A percentile compares a stretch with the other conserved stretches of the same genome.
phyloP scores from a whole-genome alignment of 257 asterid genomes.

The Fraxinus pennsylvanica region DNA sequence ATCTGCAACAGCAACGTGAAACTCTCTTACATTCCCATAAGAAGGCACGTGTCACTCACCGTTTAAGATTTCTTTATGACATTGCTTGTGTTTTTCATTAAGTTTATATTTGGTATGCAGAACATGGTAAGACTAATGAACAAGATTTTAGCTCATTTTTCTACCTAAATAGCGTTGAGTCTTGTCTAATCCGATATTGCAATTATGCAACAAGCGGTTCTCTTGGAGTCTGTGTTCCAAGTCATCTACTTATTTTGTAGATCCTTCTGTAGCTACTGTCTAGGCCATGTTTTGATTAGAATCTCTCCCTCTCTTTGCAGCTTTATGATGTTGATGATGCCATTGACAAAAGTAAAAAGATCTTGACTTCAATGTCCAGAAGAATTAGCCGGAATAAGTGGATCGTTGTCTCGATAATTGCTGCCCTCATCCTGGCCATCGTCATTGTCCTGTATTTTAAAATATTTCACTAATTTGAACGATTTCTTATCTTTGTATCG shows the following conservation, averaged over 20 bases:
- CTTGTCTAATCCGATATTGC: background rate
- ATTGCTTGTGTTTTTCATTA: background rate
- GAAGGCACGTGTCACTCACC: constrained; percentile 49
- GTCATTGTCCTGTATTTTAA: constrained; percentile 69
- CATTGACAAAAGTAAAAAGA: constrained; percentile 83
- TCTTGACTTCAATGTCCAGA: constrained; percentile 79
- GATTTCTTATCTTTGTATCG: constrained; percentile 21
- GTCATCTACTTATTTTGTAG: background rate
- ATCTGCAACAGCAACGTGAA: constrained; percentile 89
- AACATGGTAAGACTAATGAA: background rate
- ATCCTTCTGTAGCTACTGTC: background rate
- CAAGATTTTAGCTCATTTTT: background rate
- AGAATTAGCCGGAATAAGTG: constrained; percentile 85
- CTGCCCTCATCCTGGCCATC: constrained; percentile 73
- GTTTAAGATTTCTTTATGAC: background rate
- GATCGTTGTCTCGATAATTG: constrained; percentile 75
- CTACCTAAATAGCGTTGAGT: background rate
- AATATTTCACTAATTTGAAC: constrained; percentile 48
- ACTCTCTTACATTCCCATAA: constrained; percentile 82
- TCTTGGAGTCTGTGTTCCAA: background rate
- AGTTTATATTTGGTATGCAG: background rate
- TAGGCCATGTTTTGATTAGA: background rate
- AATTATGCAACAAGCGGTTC: background rate
- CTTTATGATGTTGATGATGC: constrained; percentile 91
- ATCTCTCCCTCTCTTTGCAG: constrained; percentile 43